Conservation (phyloP, 1,284 basidiomycete genomes). For the Heterobasidion irregulare region DNA sequence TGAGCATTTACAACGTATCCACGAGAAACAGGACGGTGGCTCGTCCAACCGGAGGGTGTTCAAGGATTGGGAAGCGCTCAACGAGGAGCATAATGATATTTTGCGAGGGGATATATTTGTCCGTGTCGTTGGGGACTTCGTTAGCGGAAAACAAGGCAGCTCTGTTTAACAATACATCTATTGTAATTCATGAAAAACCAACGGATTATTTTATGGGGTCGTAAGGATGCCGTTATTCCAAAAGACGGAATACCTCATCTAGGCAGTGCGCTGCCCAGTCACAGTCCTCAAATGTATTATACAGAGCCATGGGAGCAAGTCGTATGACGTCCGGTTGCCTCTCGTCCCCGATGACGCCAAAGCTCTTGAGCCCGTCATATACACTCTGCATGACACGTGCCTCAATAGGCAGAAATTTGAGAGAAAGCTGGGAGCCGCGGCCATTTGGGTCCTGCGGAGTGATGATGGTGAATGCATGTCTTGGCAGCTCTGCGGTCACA, state of each 20-base stretch:
- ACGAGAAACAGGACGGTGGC: slow-evolving; percentile 1
- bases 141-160: slow-evolving; percentile 10
- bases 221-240: slow-evolving; percentile 7
- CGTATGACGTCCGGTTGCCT: slow-evolving; percentile 86
- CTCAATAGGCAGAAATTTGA: slow-evolving; percentile 65
- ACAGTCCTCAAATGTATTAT: slow-evolving; percentile 77
- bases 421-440: slow-evolving; percentile 81
- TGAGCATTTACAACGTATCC: slow-evolving; percentile 33
- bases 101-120: slow-evolving; percentile 37
- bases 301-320: slow-evolving; percentile 76
- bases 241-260: slow-evolving; percentile 41
- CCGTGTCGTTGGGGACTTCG: slow-evolving; percentile 37
- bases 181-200: neutral
- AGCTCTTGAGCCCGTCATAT: slow-evolving; percentile 48
- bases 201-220: no score
- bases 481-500: slow-evolving; percentile 11
- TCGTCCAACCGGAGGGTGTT: slow-evolving; percentile 20
- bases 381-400: slow-evolving; percentile 67
- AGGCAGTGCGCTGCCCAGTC: slow-evolving; percentile 57
- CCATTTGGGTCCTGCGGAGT: slow-evolving; percentile 63
- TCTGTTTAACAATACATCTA: no score
- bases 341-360: slow-evolving; percentile 86
- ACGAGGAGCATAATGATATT: slow-evolving; percentile 50
- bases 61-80: slow-evolving; percentile 36
- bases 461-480: slow-evolving; percentile 76